Percentiles rank a stretch among this genome's conserved stretches.
These are phyloP conservation scores for Stemphylium beticola DNA, from an alignment of 2,329 filamentous ascomycete genomes.

Conservation along the genomic window DNA sequence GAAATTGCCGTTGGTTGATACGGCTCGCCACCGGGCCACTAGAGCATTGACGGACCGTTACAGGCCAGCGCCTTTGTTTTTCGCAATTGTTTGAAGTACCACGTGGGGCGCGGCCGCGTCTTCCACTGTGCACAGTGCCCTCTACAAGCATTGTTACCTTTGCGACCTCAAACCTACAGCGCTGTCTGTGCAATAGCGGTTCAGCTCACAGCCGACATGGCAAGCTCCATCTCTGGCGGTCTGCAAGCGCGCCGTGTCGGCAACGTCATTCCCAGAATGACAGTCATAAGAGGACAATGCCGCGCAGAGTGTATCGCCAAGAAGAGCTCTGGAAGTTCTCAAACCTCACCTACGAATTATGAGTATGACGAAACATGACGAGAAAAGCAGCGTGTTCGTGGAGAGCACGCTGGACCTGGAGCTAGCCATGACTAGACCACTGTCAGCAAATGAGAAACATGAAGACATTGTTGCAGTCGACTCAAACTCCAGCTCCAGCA, in stretches of 20 bases:
- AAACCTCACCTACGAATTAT: neutral
- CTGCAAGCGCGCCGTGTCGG: neutral
- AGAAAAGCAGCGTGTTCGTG: neutral
- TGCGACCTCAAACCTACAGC: too few species aligned
- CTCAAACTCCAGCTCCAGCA: constrained; percentile 6
- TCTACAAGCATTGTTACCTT: too few species aligned
- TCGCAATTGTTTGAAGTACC: too few species aligned
- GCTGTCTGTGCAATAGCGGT: too few species aligned
- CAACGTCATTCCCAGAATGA: neutral
- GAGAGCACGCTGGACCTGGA: constrained; percentile 7
- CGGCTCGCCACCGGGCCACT: too few species aligned
- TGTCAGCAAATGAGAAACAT: neutral
- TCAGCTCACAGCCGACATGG: neutral
- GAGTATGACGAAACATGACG: neutral
- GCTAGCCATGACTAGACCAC: neutral
- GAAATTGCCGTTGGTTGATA: too few species aligned
- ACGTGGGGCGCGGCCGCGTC: too few species aligned
- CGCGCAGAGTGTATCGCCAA: neutral
- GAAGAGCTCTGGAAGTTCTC: neutral
- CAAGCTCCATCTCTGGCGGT: neutral
- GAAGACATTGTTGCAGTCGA: too few species aligned
- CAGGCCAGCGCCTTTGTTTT: too few species aligned
- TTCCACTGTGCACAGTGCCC: too few species aligned
- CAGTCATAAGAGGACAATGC: neutral
- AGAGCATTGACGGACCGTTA: too few species aligned